These are phyloP conservation scores for Ascochyta rabiei DNA, from an alignment of 2,329 filamentous ascomycete genomes.

Conservation along the genomic window DNA sequence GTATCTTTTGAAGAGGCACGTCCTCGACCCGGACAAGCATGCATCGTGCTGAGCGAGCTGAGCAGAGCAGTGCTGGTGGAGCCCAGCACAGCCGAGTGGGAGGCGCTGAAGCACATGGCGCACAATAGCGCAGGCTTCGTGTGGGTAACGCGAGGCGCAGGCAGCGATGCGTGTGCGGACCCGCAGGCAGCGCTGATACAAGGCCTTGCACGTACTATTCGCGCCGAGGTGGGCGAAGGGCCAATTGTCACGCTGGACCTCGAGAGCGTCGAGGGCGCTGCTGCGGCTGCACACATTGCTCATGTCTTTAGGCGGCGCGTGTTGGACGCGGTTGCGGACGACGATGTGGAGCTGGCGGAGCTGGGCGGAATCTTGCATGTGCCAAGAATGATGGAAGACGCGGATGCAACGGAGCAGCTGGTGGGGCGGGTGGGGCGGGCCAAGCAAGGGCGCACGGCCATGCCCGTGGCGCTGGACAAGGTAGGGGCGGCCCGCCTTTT, in stretches of 20 bases:
- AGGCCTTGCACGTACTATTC: slow-evolving; percentile 18
- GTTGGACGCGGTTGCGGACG: background rate
- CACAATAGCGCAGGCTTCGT: slow-evolving; percentile 20
- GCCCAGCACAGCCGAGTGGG: slow-evolving; percentile 4
- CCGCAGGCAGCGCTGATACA: slow-evolving; percentile 21
- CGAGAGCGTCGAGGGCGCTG: slow-evolving; percentile 8
- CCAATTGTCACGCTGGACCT: slow-evolving; percentile 25
- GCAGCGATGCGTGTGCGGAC: slow-evolving; percentile 11
- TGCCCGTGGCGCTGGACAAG: background rate
- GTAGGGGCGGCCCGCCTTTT: background rate
- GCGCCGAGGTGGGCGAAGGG: slow-evolving; percentile 22
- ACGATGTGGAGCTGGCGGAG: background rate
- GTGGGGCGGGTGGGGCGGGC: too few species aligned
- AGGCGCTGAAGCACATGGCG: slow-evolving; percentile 13
- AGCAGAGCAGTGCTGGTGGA: slow-evolving; percentile 14
- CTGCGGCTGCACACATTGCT: slow-evolving; percentile 1
- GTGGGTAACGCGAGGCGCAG: slow-evolving; percentile 28
- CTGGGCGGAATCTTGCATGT: background rate
- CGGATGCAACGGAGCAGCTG: background rate
- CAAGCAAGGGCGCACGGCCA: background rate
- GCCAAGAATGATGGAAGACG: background rate
- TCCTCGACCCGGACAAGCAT: background rate
- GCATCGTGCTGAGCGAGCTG: slow-evolving; percentile 13
- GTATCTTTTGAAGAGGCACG: background rate
- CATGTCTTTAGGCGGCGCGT: background rate